Base-by-base conservation (phyloP, 768 basidiomycete species). In the Butyriboletus loyo region DNA sequence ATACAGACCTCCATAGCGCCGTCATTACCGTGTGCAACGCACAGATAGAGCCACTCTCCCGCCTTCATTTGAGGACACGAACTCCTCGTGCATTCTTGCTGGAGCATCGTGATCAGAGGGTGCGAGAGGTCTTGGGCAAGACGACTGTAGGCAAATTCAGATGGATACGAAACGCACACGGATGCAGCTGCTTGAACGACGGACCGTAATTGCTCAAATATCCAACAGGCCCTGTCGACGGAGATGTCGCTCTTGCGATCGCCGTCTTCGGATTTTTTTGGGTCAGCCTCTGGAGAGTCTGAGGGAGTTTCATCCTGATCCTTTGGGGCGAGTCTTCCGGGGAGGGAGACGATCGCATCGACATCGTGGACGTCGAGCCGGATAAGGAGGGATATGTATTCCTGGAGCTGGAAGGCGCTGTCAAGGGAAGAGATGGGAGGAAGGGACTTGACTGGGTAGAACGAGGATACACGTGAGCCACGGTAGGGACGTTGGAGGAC, bases 51-150 rank as follows among this genome's bases (percentile, higher is more conserved):
- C 96, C 96, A 98, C 75, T 98, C 92, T 50, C 91, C 92, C n/a
- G 95, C 94, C 70, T 95, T 95, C 96, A 99, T 99, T 72, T 96
- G 87, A 1, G 94, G 92, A 75, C 96, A 99, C 10, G 87, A 82
- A 32, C 79, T 72, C 35, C 90, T 83, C 13, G 86, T 91, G 66
- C 95, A 98, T 67, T 92, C 90, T 60, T 87, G 84, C 66, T 93
- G 92, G 36, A 94, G 73, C 65, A 83, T 85, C 2, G 87, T 89
- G 41, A 95, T 89, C 37, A 93, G 77, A 5, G 92, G 91, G 61
- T 92, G 86, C 0, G 88, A 85, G 30, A 95, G 76, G 67, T 95
- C 92, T 69, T 91, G 89, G 7, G 91, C 89, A 11, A 95, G 81
- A 21, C 92, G 89, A 62, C 92, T 94, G 48, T 9, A 35, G 15